Evolutionary conservation across 2,329 filamentous ascomycete genomes (phyloP).

Genomic region (Sporothrix pallida): DNA sequence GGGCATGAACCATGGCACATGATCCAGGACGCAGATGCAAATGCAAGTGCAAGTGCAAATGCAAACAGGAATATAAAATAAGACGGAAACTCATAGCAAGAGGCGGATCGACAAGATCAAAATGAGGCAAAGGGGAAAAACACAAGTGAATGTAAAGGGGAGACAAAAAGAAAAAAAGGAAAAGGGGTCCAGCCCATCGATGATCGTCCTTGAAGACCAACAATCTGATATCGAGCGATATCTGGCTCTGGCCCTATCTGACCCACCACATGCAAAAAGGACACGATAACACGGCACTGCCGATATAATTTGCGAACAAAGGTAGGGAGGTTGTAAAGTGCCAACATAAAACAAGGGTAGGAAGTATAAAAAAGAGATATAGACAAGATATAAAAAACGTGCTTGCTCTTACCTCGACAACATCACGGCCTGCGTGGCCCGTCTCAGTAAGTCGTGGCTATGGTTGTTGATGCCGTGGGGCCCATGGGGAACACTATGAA

Average conservation of each 20-base stretch:
- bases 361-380: background rate
- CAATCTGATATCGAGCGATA: constrained; percentile 5
- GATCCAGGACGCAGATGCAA: background rate
- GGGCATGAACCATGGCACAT: constrained; percentile 7
- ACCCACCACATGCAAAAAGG: background rate
- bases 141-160: background rate
- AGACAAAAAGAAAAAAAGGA: background rate
- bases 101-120: background rate
- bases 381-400: background rate
- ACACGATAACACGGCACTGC: constrained; percentile 2
- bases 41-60: background rate
- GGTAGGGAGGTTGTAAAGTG: background rate
- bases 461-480: constrained; percentile 27
- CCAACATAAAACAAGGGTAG: background rate
- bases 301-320: background rate
- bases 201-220: constrained; percentile 1
- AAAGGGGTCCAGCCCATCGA: background rate
- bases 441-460: constrained; percentile 60
- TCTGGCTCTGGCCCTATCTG: too few relatives aligned
- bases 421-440: constrained; percentile 67
- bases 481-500: constrained; percentile 40
- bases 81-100: background rate
- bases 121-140: background rate
- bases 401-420: constrained; percentile 62
- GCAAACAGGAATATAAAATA: constrained; percentile 6